phyloP scores from a whole-genome alignment of 2,329 filamentous ascomycete species.

The Domatiomyces globalis region DNA sequence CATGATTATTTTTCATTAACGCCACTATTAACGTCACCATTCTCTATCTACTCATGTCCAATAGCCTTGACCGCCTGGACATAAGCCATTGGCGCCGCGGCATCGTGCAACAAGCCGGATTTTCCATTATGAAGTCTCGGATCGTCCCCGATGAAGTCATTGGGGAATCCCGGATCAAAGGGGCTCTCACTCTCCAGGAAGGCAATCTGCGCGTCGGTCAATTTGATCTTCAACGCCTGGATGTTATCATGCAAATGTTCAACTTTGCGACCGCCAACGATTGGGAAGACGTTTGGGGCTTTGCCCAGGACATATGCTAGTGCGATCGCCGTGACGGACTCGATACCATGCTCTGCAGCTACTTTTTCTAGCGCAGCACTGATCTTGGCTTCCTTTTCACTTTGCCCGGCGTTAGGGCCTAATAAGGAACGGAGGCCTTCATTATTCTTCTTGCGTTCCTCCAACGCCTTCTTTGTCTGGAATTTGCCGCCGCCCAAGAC shows the following conservation, averaged over 20 bases:
- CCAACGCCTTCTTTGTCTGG: conserved; percentile 34
- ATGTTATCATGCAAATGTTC: conserved; percentile 59
- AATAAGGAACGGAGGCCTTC: conserved; percentile 25
- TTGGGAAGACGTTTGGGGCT: conserved; percentile 57
- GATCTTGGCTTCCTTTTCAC: conserved; percentile 38
- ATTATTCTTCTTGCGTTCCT: conserved; percentile 28
- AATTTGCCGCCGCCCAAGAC: conserved; percentile 41
- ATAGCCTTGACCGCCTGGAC: conserved; percentile 2
- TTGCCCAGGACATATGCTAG: conserved; percentile 63
- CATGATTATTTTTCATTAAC: not conserved
- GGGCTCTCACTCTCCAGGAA: conserved; percentile 48
- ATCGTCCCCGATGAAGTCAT: conserved; percentile 5
- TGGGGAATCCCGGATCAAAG: conserved; percentile 56
- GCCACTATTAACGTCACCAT: not conserved
- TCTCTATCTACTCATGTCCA: conserved; percentile 1
- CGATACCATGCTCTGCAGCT: conserved; percentile 39
- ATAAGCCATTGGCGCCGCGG: conserved; percentile 1
- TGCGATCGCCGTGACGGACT: conserved; percentile 47
- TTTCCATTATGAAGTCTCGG: not conserved
- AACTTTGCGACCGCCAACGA: conserved; percentile 55
- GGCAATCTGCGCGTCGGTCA: conserved; percentile 48
- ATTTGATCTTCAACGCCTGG: conserved; percentile 46
- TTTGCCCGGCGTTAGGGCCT: conserved; percentile 23
- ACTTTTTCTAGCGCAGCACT: conserved; percentile 47
- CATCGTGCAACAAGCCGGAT: not conserved